Evolutionary conservation across 2,329 filamentous ascomycete species (phyloP).

Genomic region (Chaetothyriales sp.): DNA sequence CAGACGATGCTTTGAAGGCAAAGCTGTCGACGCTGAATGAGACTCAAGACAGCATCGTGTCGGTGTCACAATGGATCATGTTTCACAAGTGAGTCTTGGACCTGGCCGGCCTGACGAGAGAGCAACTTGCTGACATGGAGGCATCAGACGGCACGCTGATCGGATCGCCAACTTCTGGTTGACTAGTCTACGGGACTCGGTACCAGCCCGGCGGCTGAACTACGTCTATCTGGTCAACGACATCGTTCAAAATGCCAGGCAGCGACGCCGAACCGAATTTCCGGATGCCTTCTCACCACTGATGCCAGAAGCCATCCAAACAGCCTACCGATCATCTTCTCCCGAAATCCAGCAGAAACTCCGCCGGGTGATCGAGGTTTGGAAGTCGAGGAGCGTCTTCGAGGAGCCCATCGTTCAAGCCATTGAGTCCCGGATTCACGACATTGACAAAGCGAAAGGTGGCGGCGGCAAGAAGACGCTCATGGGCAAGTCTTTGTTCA

Average conservation of each 20-base stretch:
- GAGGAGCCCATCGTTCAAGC: constrained; percentile 64
- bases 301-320: constrained; percentile 75
- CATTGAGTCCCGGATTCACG: constrained; percentile 66
- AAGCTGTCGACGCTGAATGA: constrained; percentile 94
- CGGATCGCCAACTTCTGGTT: constrained; percentile 87
- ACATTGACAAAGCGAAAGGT: constrained; percentile 43
- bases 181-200: constrained; percentile 74
- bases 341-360: constrained; percentile 80
- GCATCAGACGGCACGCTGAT: constrained; percentile 69
- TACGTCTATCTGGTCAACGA: constrained; percentile 94
- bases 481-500: constrained; percentile 59
- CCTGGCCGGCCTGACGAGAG: background rate
- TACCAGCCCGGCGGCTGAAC: constrained; percentile 72
- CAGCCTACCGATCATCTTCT: constrained; percentile 82
- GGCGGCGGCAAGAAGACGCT: constrained; percentile 36
- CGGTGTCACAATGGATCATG: constrained; percentile 98
- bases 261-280: constrained; percentile 83
- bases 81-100: constrained; percentile 64
- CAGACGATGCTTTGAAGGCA: constrained; percentile 84
- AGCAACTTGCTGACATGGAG: constrained; percentile 6
- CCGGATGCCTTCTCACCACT: constrained; percentile 80
- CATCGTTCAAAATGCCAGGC: constrained; percentile 91
- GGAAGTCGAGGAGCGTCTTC: constrained; percentile 78
- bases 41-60: constrained; percentile 92
- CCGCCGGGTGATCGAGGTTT: constrained; percentile 81